Base-by-base conservation (phyloP, 2,329 filamentous ascomycete genomes). In the Epichloe aotearoae region DNA sequence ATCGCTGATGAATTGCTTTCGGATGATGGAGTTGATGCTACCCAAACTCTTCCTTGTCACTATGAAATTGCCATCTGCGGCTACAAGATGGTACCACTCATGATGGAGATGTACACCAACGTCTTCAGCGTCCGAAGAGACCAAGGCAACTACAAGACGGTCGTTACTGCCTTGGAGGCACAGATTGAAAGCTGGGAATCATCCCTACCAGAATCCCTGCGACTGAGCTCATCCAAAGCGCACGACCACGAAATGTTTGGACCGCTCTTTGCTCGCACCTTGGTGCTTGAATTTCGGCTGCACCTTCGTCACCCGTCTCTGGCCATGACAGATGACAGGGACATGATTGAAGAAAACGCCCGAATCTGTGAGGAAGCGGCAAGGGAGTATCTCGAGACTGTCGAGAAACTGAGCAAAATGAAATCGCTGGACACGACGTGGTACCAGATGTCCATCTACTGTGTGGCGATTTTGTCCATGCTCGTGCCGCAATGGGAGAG, bases 401-500 rank as follows among this genome's bases (percentile, higher is more conserved):
- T 82, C 5, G 71, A 73, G 20, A 71, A 79, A 49, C 66, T 90
- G 46, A 76, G 79, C 52, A 74, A 73, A 56, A 70, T 82, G 52
- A 86, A 84, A 59, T 81, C 80, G 43, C 68, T 90, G 4, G 86
- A 91, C 60, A 86, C 84, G 1, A 88, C 85, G 1, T 90, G 86
- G 84, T 85, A 86, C 58, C 83, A 84, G 46, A 74, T 80, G 46
- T 82, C 85, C 0, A 76, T 86, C 5, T 88, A 86, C 59, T 74
- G 86, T 12, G 80, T 83, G 42, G 84, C 84, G 26, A 82, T 87
- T 51, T 86, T 88, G 58, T 85, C 84, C 0, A 82, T 78, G 14
- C 68, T 91, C 0, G 86, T 85, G 45, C 78, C 79, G 2, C 76
- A 82, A 50, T 86, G 80, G 71, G 78, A 88, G 61, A 76, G 82